Evolutionary conservation across 176 grass and related monocot genomes (phyloP).

Genomic region (Carex kokanica): DNA sequence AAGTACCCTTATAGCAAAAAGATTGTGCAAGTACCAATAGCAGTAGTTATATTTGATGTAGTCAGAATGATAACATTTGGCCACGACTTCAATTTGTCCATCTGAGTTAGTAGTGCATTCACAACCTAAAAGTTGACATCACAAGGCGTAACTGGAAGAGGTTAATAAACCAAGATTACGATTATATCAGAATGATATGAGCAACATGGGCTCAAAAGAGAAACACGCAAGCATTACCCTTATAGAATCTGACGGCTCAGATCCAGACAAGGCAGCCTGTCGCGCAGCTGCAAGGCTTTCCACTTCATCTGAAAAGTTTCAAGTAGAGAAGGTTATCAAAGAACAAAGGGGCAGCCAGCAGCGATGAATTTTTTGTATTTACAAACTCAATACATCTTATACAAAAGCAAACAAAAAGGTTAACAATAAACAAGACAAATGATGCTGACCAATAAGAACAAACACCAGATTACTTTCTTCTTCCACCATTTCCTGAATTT

Average conservation of each 20-base stretch:
- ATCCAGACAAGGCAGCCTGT: slow-evolving; percentile 96
- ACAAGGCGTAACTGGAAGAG: not conserved
- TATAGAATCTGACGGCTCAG: slow-evolving; percentile 99
- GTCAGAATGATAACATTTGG: slow-evolving; percentile 99
- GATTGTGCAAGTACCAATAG: slow-evolving; percentile 65
- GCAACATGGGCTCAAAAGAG: not conserved
- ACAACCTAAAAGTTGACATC: slow-evolving; percentile 69
- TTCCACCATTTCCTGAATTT: slow-evolving; percentile 99
- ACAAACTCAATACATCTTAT: not conserved
- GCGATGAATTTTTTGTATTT: not conserved
- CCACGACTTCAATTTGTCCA: slow-evolving; percentile 99
- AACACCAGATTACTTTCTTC: slow-evolving; percentile 95
- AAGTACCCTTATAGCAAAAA: slow-evolving; percentile 2
- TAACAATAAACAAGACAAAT: not conserved
- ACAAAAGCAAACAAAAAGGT: not conserved
- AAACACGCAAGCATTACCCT: slow-evolving; percentile 52
- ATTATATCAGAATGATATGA: not conserved
- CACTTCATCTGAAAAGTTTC: slow-evolving; percentile 80
- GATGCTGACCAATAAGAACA: slow-evolving; percentile 86
- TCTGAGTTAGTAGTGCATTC: slow-evolving; percentile 96
- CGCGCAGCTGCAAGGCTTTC: slow-evolving; percentile 99
- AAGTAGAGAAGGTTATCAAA: slow-evolving; percentile 31
- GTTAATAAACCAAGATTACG: slow-evolving; percentile 1
- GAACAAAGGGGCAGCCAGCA: not conserved
- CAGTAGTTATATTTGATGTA: slow-evolving; percentile 98